Conservation (phyloP, 768 basidiomycete species). For the Steccherinum ochraceum region DNA sequence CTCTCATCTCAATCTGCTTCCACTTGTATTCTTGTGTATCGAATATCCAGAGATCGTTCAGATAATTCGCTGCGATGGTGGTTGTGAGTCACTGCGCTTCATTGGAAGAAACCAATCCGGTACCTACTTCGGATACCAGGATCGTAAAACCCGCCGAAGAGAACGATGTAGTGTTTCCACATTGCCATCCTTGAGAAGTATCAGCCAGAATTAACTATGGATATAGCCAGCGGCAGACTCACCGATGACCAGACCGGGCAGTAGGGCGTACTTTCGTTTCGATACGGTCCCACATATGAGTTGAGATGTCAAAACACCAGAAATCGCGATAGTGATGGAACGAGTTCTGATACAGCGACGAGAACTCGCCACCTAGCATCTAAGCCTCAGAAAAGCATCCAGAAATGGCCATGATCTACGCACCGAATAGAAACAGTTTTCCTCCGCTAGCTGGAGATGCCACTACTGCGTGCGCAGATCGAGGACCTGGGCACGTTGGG, state of each 20-base stretch:
- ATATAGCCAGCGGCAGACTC: no score
- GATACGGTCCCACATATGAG: conserved; percentile 81
- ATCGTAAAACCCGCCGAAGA: conserved; percentile 91
- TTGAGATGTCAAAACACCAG: conserved; percentile 79
- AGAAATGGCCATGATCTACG: no score
- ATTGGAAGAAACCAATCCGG: background rate
- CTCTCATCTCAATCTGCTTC: conserved; percentile 69
- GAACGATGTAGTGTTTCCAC: conserved; percentile 82
- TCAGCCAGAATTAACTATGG: background rate
- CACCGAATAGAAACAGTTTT: conserved; percentile 79
- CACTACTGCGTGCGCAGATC: conserved; percentile 82
- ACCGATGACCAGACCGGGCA: conserved; percentile 82
- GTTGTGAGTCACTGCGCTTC: background rate
- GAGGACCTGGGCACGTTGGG: conserved; percentile 79
- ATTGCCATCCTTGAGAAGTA: conserved; percentile 73
- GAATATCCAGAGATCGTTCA: conserved; percentile 82
- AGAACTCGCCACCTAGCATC: conserved; percentile 78
- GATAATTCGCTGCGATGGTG: conserved; percentile 54
- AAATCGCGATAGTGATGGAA: conserved; percentile 89
- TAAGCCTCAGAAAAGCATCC: background rate
- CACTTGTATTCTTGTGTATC: conserved; percentile 85
- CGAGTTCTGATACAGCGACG: conserved; percentile 72
- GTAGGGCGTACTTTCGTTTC: conserved; percentile 79
- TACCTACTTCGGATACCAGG: conserved; percentile 71
- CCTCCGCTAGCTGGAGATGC: conserved; percentile 74